Evolutionary conservation across 345 rosid species (phyloP).

Genomic region (Aquilaria malaccensis): DNA sequence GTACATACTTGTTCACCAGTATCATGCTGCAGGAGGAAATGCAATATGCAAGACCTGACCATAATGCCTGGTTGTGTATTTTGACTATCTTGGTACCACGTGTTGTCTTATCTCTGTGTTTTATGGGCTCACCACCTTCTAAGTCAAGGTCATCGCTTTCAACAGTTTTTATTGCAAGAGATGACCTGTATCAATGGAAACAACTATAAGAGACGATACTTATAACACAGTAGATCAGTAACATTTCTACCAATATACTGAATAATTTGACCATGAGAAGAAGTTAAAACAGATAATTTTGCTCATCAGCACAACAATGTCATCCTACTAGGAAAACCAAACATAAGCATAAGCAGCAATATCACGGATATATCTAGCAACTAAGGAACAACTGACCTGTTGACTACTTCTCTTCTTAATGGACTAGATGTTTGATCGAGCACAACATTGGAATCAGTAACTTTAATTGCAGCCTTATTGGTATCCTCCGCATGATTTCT

Average conservation of each 20-base stretch:
- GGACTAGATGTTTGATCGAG: constrained; percentile 34
- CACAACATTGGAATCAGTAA: constrained; percentile 25
- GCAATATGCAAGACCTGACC: constrained; percentile 90
- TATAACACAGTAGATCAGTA: no score
- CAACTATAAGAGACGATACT: background rate
- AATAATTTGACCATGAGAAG: no score
- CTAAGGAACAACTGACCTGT: constrained; percentile 23
- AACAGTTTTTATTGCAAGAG: constrained; percentile 41
- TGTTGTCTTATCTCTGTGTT: constrained; percentile 43
- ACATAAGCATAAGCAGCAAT: no score
- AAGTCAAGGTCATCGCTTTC: constrained; percentile 62
- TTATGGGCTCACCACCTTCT: constrained; percentile 74
- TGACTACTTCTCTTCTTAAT: constrained; percentile 33
- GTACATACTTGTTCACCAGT: constrained; percentile 87
- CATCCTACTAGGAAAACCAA: no score
- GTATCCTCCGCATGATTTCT: constrained; percentile 20
- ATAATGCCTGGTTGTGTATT: constrained; percentile 71
- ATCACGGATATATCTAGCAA: no score
- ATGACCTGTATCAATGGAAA: constrained; percentile 33
- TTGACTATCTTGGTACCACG: constrained; percentile 31
- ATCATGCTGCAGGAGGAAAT: constrained; percentile 97
- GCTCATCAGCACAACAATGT: no score
- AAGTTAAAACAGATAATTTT: no score
- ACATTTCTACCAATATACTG: no score
- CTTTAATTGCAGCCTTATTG: constrained; percentile 20